Evolutionary conservation across 2,329 filamentous ascomycete genomes (phyloP), one percentile per base, ranked within the genome.

Genomic region (Fusarium begoniae): DNA sequence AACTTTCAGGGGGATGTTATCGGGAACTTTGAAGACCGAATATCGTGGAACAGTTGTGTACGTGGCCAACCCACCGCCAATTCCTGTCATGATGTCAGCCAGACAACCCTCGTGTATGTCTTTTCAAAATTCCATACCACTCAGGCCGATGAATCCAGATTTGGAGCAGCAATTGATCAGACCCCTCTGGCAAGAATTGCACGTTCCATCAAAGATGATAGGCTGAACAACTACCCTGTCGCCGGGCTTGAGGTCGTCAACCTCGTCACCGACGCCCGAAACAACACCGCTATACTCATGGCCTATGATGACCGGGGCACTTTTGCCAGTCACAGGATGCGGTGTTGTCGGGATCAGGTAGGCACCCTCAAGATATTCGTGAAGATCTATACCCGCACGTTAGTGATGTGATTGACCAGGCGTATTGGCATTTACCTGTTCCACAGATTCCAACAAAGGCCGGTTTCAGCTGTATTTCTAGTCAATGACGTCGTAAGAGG

Each of bases 81-180:
- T 54, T 8, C 50, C 50, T 54, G 6, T 17, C 0, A 22, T 9
- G 7, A 6, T 4, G 50, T 54, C 9, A 54, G 35, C 6, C 18
- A 5, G 0, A 2, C 6, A 10, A 12, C 6, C 24, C 3, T 8
- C 13, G 5, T 26, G 17, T 24, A 35, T 24, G 12, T 22, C 17
- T 5, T 24, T 26, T 2, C 26, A 26, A 26, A 26, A 26, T 26
- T 26, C 4, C 18, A 15, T 38, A 54, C 50, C 50, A 38, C 50
- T 54, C 2, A 54, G 9, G 6, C 50, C 50, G 8, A 54, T 54
- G 14, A 54, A 38, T 22, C 50, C 50, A 6, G 50, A 54, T 5
- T 54, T 54, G 18, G 32, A 17, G 32, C 50, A 54, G 6, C 50
- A 38, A 12, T 54, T 54, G 9, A 38, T 38, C 9, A 54, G 24